Percentiles rank a stretch among this genome's conserved stretches.
Evolutionary conservation across 2,329 filamentous ascomycete species (phyloP).

Genomic region (Bipolaris zeicola): DNA sequence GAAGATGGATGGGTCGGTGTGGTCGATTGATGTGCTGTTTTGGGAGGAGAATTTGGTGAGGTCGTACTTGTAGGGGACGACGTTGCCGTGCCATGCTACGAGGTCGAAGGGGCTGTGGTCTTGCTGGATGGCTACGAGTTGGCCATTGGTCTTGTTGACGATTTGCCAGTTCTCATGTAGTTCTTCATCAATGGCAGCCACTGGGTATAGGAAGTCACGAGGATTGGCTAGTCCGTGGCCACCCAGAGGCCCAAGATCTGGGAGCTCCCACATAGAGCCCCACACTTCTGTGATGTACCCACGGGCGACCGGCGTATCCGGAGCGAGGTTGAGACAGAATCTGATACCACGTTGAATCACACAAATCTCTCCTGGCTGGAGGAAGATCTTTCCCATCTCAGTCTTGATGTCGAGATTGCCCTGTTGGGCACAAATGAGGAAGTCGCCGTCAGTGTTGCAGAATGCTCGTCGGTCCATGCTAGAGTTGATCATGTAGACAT

Average conservation of each 20-base stretch:
- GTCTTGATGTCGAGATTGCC: constrained; percentile 48
- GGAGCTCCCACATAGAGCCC: constrained; percentile 50
- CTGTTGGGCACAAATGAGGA: constrained; percentile 45
- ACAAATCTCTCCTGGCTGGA: constrained; percentile 49
- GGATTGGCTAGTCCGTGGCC: constrained; percentile 50
- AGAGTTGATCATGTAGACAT: constrained; percentile 56
- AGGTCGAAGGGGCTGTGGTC: constrained; percentile 53
- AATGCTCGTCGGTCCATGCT: constrained; percentile 56
- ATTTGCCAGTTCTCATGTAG: constrained; percentile 43
- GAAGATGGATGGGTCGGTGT: constrained; percentile 49
- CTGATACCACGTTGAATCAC: constrained; percentile 50
- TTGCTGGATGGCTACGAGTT: constrained; percentile 43
- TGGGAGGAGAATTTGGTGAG: constrained; percentile 55
- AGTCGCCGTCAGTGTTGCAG: constrained; percentile 52
- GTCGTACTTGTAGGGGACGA: constrained; percentile 62
- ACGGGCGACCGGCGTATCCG: constrained; percentile 41
- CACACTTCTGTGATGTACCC: constrained; percentile 51
- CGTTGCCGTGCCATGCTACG: constrained; percentile 50
- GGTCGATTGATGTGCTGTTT: constrained; percentile 48
- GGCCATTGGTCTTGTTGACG: constrained; percentile 46
- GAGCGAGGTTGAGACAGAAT: constrained; percentile 44
- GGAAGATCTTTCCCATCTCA: constrained; percentile 48
- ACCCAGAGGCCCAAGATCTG: constrained; percentile 49
- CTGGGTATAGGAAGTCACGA: constrained; percentile 48
- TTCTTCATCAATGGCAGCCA: constrained; percentile 47